Conservation (phyloP, 2,329 filamentous ascomycete species). For the Aspergillus jensenii region DNA sequence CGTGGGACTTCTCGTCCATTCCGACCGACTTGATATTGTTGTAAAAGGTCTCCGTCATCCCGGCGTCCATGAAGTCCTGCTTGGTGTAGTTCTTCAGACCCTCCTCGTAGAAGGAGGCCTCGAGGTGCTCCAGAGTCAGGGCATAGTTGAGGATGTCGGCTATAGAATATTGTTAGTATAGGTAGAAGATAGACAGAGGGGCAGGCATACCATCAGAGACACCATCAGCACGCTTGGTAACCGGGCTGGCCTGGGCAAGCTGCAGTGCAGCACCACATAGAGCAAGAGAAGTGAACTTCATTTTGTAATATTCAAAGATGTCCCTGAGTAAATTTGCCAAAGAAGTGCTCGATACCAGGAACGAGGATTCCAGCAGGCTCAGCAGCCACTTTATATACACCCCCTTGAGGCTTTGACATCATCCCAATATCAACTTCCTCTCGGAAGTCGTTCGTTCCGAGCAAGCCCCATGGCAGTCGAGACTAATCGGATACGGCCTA, state of each 20-base stretch:
- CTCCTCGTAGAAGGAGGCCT: constrained; percentile 63
- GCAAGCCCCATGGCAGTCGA: too few species aligned
- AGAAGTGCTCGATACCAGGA: neutral
- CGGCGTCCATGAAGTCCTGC: constrained; percentile 53
- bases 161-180: neutral
- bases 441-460: too few species aligned
- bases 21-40: constrained; percentile 57
- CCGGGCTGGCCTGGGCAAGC: neutral
- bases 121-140: constrained; percentile 54
- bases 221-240: neutral
- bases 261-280: neutral
- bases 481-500: too few species aligned
- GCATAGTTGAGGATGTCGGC: constrained; percentile 26
- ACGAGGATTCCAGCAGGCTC: neutral
- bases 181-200: too few species aligned
- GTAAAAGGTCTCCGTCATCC: constrained; percentile 55
- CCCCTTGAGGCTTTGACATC: too few species aligned
- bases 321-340: too few species aligned
- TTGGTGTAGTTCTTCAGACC: constrained; percentile 58
- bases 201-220: neutral
- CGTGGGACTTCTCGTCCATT: constrained; percentile 59
- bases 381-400: too few species aligned
- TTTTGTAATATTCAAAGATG: neutral
- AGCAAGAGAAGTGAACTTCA: neutral
- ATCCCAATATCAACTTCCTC: too few species aligned